Base-by-base conservation (phyloP, 2,329 filamentous ascomycete species). In the Ophiostoma perfectum region DNA sequence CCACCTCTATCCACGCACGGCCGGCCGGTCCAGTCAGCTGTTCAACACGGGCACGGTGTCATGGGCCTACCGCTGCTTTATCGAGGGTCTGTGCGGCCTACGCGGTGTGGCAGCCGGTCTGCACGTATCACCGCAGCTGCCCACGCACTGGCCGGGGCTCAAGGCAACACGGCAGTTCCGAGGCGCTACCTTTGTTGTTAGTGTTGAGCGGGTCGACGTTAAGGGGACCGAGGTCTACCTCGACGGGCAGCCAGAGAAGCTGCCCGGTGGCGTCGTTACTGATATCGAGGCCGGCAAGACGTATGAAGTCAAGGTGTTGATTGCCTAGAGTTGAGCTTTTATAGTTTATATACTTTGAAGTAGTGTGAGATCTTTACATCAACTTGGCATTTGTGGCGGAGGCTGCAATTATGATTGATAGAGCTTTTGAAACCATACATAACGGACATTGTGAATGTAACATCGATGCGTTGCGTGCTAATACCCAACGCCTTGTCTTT, bases 301-400 rank as follows among this genome's bases (percentile, higher is more conserved):
- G 11, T 55, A 55, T 55, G 49, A 8, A 27, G 88, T 86, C 87
- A 85, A 93, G 93, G 81, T 97, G 92, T 76, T 93, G 93, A 84
- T 97, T 93, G 81, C 87, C 88, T 77, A 92, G 80, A 82, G 97
- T 97, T 2, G 14, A 2, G 27, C 27, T 27, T 27, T 27, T 27
- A 27, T 27, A 27, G 27, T 27, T 27, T 27, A 27, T 27, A 27
- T 27, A 27, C 27, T 27, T 27, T 27, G 27, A 27, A 27, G 27
- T 27, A 27, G 27, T 27, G 2, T 1, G 27, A 27, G 27, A 27
- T 27, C 27, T 27, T 27, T 27, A 27, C 27, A 27, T 27, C 2
- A 27, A 27, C 27, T 27, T 27, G 27, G 27, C 27, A 27, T 27
- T 27, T 27, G 27, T 27, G 27, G 27, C 27, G 1, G 27, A 27